Percentiles rank a stretch among this genome's conserved stretches.
phyloP scores from a whole-genome alignment of 1,139 yeast genomes.

The Geotrichum citri-aurantii region DNA sequence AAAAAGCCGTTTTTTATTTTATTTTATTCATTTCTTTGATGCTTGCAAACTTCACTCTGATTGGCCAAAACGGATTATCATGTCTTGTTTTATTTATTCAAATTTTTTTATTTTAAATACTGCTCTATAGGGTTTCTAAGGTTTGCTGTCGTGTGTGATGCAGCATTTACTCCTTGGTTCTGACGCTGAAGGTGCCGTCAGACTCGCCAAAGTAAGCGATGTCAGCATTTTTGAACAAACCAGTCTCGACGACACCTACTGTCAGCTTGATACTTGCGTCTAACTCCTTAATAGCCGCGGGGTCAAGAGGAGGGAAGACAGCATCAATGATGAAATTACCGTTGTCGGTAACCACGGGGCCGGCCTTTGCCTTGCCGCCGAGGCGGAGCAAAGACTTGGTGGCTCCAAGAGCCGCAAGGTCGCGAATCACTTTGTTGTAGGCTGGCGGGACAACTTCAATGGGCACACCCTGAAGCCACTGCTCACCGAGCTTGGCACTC shows the following conservation, averaged over 20 bases:
- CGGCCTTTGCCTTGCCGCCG: slow-evolving; percentile 92
- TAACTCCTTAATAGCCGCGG: slow-evolving; percentile 44
- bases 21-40: too few relatives aligned
- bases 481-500: slow-evolving; percentile 59
- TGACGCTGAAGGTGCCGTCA: slow-evolving; percentile 46
- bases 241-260: slow-evolving; percentile 97
- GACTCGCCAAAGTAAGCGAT: slow-evolving; percentile 86
- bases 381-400: slow-evolving; percentile 61
- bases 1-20: background rate
- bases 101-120: background rate
- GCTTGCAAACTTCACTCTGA: background rate
- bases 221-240: slow-evolving; percentile 70
- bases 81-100: background rate
- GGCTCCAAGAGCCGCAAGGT: slow-evolving; percentile 63
- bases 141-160: background rate
- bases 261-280: slow-evolving; percentile 63
- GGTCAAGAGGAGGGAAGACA: slow-evolving; percentile 78
- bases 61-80: background rate
- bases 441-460: slow-evolving; percentile 92
- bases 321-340: slow-evolving; percentile 92
- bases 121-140: background rate
- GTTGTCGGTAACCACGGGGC: slow-evolving; percentile 97
- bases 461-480: slow-evolving; percentile 91
- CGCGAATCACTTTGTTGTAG: slow-evolving; percentile 65
- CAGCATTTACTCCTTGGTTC: slow-evolving; percentile 4